Conservation (phyloP, 805 yeast species). For the Saccharomycopsis fermentans region DNA sequence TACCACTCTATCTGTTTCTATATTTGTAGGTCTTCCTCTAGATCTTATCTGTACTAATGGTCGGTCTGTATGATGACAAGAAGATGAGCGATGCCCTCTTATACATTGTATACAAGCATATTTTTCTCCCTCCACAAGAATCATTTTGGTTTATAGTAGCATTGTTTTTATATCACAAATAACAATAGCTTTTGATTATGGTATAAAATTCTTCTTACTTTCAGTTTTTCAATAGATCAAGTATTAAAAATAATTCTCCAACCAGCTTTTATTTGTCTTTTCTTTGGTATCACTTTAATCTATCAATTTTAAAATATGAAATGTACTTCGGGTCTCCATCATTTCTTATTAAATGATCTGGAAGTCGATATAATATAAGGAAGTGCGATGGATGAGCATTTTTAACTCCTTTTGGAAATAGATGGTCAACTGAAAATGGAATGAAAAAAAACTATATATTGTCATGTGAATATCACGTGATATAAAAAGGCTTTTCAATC, state of each 20-base stretch:
- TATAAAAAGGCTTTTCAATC: too few relatives aligned
- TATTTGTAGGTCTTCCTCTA: conserved; percentile 69
- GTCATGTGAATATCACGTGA: not conserved
- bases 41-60: conserved; percentile 78
- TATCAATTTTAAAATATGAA: too few relatives aligned
- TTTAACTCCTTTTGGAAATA: not conserved
- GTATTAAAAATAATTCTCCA: too few relatives aligned
- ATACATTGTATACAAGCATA: conserved; percentile 83
- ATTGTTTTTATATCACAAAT: too few relatives aligned
- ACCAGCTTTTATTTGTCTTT: too few relatives aligned
- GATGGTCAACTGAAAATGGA: not conserved
- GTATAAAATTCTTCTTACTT: not conserved
- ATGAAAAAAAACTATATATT: not conserved
- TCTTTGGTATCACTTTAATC: too few relatives aligned
- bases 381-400: not conserved
- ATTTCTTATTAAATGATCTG: not conserved
- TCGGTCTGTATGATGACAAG: conserved; percentile 72
- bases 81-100: conserved; percentile 84
- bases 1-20: conserved; percentile 11
- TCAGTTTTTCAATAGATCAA: too few relatives aligned
- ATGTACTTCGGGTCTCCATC: too few relatives aligned
- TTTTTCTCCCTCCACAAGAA: conserved; percentile 66
- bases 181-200: too few relatives aligned
- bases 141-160: conserved; percentile 36
- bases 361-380: not conserved